Percentiles rank a stretch among this genome's conserved stretches.
Evolutionary conservation across 352 stramenopile species (phyloP).

Genomic region (Pythium sp.): DNA sequence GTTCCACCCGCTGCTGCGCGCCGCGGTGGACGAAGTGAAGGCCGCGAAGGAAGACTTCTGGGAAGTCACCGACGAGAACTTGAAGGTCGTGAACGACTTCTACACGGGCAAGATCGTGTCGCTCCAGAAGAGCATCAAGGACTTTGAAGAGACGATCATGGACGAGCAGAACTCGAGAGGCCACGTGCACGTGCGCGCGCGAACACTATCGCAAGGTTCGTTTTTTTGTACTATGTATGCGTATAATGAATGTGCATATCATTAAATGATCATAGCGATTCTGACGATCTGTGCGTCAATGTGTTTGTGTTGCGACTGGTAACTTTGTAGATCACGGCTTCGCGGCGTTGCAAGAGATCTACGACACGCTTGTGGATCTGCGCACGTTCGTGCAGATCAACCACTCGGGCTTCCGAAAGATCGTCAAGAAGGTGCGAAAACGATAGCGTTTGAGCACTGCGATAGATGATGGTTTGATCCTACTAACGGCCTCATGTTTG

Average conservation of each 20-base stretch:
- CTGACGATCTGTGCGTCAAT: background rate
- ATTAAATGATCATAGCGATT: background rate
- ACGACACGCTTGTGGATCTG: conserved; percentile 87
- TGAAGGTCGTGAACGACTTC: conserved; percentile 86
- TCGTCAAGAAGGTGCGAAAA: conserved; percentile 87
- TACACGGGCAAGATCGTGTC: conserved; percentile 68
- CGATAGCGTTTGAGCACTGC: background rate
- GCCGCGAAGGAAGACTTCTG: conserved; percentile 83
- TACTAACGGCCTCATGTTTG: background rate
- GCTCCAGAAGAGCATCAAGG: conserved; percentile 61
- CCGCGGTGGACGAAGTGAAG: conserved; percentile 56
- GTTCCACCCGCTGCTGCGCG: conserved; percentile 52
- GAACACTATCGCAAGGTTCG: conserved; percentile 50
- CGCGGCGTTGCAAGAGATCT: conserved; percentile 84
- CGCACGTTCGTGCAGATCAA: conserved; percentile 92
- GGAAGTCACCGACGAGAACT: conserved; percentile 72
- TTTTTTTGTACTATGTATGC: too few relatives aligned
- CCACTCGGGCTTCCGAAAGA: conserved; percentile 91
- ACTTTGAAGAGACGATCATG: conserved; percentile 68
- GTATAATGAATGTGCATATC: too few relatives aligned
- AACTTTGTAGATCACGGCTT: conserved; percentile 58
- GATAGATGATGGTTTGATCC: background rate
- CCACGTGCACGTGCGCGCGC: conserved; percentile 67
- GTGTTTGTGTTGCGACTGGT: conserved; percentile 1
- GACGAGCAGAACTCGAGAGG: conserved; percentile 72